Conservation (phyloP, 495 filamentous ascomycete species). For the Lentithecium fluviatile region DNA sequence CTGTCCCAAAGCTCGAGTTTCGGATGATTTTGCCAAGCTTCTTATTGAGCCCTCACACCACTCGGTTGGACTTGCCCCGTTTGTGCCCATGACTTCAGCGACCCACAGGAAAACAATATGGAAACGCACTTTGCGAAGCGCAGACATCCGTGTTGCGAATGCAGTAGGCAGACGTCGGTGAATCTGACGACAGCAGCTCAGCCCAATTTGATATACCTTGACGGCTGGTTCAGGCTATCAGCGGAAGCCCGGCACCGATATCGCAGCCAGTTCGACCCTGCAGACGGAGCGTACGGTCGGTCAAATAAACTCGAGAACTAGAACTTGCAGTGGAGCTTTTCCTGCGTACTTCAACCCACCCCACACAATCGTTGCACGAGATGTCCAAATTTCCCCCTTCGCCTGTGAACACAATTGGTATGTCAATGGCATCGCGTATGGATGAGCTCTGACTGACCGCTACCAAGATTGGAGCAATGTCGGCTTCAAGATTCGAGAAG, state of each 20-base stretch:
- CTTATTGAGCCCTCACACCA: background rate
- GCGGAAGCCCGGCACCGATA: conserved; percentile 18
- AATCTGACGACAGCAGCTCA: too few species aligned
- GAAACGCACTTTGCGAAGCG: too few species aligned
- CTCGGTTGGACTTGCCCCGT: background rate
- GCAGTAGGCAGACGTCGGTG: too few species aligned
- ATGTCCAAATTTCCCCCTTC: conserved; percentile 67
- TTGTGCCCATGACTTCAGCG: background rate
- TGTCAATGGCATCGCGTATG: conserved; percentile 18
- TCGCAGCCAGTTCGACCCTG: background rate
- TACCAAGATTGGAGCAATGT: conserved; percentile 78
- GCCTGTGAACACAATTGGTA: conserved; percentile 73
- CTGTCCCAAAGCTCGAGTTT: background rate
- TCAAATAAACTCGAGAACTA: conserved; percentile 13
- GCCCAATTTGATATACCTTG: conserved; percentile 12
- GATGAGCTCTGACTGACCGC: conserved; percentile 1
- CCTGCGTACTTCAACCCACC: background rate
- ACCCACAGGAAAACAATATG: background rate
- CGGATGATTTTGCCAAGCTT: background rate
- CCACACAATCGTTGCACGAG: background rate
- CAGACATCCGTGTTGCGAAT: too few species aligned
- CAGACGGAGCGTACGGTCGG: background rate
- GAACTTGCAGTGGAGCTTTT: background rate
- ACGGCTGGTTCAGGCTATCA: conserved; percentile 17
- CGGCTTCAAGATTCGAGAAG: conserved; percentile 87